Conservation (phyloP, 2,329 filamentous ascomycete genomes). For the Xylaria arbuscula region DNA sequence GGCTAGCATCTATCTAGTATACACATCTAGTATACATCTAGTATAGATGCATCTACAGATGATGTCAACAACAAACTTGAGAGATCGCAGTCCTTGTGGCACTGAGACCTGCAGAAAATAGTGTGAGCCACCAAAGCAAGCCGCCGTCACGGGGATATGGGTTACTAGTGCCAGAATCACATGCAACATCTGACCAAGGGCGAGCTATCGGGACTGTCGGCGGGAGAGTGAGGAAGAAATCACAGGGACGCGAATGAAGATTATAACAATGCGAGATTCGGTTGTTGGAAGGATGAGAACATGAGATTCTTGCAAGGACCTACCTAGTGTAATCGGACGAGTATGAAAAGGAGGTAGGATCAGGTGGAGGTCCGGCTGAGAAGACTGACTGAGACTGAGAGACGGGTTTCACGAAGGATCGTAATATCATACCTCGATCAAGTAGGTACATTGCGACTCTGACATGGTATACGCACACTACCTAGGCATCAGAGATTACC, state of each 20-base stretch:
- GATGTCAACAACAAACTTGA: not conserved
- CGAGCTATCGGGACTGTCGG: no score
- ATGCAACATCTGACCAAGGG: not conserved
- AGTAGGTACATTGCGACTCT: not conserved
- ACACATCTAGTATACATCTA: not conserved
- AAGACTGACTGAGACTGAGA: not conserved
- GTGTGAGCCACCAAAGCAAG: not conserved
- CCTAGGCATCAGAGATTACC: not conserved
- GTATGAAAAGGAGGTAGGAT: not conserved
- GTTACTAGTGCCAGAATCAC: not conserved
- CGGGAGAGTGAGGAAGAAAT: no score
- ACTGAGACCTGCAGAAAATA: constrained; percentile 1
- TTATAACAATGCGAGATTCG: not conserved
- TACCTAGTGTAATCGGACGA: not conserved
- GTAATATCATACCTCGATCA: not conserved
- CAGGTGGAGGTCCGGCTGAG: not conserved
- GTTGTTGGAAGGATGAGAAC: not conserved
- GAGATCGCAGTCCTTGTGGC: not conserved
- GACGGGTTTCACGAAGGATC: not conserved
- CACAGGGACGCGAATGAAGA: not conserved
- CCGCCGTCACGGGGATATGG: not conserved
- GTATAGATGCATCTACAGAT: no score
- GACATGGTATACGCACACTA: not conserved
- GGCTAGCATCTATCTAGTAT: not conserved
- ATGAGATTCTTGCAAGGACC: no score